Evolutionary conservation across 2,329 filamentous ascomycete species (phyloP).

Genomic region (Fusarium sterilihyphosum): DNA sequence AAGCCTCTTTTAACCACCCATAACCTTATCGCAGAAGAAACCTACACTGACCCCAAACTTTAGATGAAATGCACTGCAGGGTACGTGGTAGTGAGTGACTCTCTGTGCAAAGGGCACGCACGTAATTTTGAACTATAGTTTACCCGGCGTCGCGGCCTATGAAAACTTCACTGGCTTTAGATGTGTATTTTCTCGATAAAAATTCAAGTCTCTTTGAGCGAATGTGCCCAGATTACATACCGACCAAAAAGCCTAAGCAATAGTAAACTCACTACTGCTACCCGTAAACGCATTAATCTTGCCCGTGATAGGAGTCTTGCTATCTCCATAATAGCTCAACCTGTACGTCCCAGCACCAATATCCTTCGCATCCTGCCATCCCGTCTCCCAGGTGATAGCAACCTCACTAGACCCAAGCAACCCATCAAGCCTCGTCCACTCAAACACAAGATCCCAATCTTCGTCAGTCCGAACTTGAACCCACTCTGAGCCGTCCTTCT

Average conservation of each 20-base stretch:
- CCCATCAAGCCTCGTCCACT: slow-evolving; percentile 11
- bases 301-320: neutral
- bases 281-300: neutral
- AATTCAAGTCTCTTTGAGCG: too few relatives aligned
- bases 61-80: too few relatives aligned
- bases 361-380: neutral
- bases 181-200: too few relatives aligned
- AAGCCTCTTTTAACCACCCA: too few relatives aligned
- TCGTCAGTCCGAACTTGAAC: neutral
- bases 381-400: neutral
- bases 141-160: too few relatives aligned
- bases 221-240: too few relatives aligned
- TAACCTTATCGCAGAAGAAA: too few relatives aligned
- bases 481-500: neutral
- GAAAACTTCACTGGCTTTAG: too few relatives aligned
- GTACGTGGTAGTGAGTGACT: too few relatives aligned
- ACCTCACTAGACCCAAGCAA: slow-evolving; percentile 1
- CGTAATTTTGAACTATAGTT: too few relatives aligned
- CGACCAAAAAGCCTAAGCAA: neutral
- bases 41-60: too few relatives aligned
- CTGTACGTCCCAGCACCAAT: neutral
- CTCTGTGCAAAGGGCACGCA: neutral
- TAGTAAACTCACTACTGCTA: neutral
- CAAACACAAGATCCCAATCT: slow-evolving; percentile 6
- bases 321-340: slow-evolving; percentile 1